Evolutionary conservation across 768 basidiomycete species (phyloP).

Genomic region (Cystobasidium ongulense): DNA sequence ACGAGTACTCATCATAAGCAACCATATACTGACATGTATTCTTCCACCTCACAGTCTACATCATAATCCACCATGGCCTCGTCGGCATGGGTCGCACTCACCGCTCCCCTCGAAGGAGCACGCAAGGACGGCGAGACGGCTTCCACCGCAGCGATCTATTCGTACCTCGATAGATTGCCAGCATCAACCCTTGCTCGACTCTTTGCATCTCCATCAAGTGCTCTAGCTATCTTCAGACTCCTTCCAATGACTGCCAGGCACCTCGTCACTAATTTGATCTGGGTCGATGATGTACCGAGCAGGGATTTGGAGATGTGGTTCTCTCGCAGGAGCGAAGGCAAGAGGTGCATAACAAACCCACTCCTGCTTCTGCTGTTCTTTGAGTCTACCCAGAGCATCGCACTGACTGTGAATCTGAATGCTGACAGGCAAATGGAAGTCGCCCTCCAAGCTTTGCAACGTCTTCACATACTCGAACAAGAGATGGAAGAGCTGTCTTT

Average conservation of each 20-base stretch:
- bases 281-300: conserved; percentile 76
- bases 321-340: conserved; percentile 28
- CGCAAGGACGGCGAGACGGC: conserved; percentile 11
- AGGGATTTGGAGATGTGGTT: conserved; percentile 44
- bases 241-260: conserved; percentile 72
- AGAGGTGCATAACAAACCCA: conserved; percentile 16
- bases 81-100: conserved; percentile 26
- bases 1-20: background rate
- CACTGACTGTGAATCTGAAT: conserved; percentile 7
- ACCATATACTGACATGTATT: background rate
- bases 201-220: conserved; percentile 77
- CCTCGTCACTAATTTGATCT: conserved; percentile 75
- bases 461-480: conserved; percentile 60
- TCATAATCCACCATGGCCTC: background rate
- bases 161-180: conserved; percentile 72
- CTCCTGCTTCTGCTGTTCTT: conserved; percentile 20
- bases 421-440: conserved; percentile 60
- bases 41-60: background rate
- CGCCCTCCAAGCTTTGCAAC: conserved; percentile 57
- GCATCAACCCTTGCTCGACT: conserved; percentile 67
- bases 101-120: background rate
- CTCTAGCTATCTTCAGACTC: conserved; percentile 78
- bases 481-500: conserved; percentile 44
- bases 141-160: conserved; percentile 36
- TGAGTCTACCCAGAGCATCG: background rate